A percentile compares a stretch with the other conserved stretches of the same genome.
Conservation (phyloP, 306 rosid species). For the Quercus glauca region DNA sequence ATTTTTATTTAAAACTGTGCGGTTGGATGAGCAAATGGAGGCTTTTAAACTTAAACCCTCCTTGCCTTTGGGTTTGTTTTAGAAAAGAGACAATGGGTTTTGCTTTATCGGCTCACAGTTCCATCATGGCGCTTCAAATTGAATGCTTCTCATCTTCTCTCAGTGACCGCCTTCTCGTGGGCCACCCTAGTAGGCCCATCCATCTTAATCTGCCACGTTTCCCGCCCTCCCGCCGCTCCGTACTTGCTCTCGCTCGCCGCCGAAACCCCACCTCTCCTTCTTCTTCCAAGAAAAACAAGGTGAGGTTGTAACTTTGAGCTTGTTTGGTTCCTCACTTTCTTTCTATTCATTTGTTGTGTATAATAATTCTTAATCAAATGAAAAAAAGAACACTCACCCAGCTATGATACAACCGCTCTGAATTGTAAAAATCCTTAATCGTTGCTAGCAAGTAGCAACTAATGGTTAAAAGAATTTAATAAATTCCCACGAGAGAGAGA, state of each 20-base stretch:
- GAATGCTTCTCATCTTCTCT: conserved; percentile 33
- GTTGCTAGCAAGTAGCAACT: too few relatives aligned
- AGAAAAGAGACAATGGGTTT: conserved; percentile 25
- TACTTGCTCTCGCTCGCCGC: conserved; percentile 40
- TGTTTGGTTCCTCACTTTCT: too few relatives aligned
- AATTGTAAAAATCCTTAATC: too few relatives aligned
- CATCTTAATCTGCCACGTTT: conserved; percentile 30
- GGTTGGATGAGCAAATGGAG: not conserved
- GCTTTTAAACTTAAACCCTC: not conserved
- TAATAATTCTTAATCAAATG: too few relatives aligned
- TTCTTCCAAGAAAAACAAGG: conserved; percentile 59
- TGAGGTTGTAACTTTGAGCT: not conserved
- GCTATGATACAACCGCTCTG: too few relatives aligned
- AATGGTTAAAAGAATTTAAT: too few relatives aligned
- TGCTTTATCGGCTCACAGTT: conserved; percentile 28
- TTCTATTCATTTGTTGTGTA: too few relatives aligned
- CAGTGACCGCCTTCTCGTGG: conserved; percentile 7
- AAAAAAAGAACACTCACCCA: too few relatives aligned
- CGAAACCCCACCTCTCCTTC: conserved; percentile 30
- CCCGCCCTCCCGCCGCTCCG: conserved; percentile 45
- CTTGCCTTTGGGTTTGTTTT: not conserved
- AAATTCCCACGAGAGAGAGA: too few relatives aligned
- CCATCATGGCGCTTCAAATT: conserved; percentile 18
- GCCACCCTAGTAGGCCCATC: conserved; percentile 1
- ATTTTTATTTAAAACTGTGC: not conserved